Evolutionary conservation across 2,329 filamentous ascomycete genomes (phyloP), one percentile per base, ranked within the genome.

Genomic region (Xylariaceae sp.): DNA sequence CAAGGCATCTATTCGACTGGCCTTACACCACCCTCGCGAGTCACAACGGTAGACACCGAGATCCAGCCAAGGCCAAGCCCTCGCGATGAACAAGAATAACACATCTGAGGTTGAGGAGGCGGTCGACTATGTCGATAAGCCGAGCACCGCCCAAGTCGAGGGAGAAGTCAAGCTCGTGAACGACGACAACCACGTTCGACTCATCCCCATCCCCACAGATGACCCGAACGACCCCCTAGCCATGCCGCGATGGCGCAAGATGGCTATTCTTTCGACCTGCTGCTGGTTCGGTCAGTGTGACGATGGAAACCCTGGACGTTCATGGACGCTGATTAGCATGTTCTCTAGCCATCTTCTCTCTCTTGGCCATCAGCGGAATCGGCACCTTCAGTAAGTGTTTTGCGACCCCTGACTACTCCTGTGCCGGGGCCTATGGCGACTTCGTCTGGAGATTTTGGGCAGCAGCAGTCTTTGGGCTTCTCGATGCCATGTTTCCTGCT

Each of bases 191-290:
- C 29, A 40, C 9, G 29, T 50, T 14, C 38, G 45, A 3, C 38
- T 34, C 11, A 34, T 50, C 4, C 47, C 45, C 2, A 33, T 48
- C 3, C 45, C 45, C 1, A 42, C 42, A 1, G 26, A 39, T 15
- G 36, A 46, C 19, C 47, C 45, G n/a, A 47, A 48, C 23, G 50
- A 54, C 31, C 52, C 52, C 19, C 44, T 54, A 11, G 49, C 52
- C 21, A 46, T 46, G 31, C 28, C 35, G 11, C 19, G 21, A 25
- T 54, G 49, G 47, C 37, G 45, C 27, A 51, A 52, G 29, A 35
- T 40, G 5, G 41, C 32, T 24, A 35, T 50, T 9, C 33, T 47
- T 1, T 26, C 42, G 11, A 38, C 45, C 26, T 54, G 50, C 34
- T 56, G 54, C 33, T 55, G 52, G 49, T 57, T 53, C 33, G 50